phyloP scores from a whole-genome alignment of 345 rosid genomes.

The Aegle marmelos region DNA sequence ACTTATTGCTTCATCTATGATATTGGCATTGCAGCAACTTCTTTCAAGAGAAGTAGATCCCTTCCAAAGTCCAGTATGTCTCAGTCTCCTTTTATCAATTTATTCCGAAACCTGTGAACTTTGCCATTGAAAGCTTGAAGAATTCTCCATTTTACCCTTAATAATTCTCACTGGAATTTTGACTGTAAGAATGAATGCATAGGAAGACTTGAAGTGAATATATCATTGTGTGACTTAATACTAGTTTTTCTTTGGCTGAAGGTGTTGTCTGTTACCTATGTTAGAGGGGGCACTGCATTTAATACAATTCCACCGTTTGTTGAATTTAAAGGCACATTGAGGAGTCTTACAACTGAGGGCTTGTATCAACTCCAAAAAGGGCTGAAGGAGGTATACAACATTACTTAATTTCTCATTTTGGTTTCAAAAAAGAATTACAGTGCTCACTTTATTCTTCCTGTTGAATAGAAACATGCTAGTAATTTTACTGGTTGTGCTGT shows the following conservation, averaged over 20 bases:
- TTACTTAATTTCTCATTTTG: background rate
- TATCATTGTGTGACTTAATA: background rate
- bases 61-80: constrained; percentile 50
- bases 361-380: constrained; percentile 54
- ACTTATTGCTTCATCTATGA: constrained; percentile 61
- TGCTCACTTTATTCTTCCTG: background rate
- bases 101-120: background rate
- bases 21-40: constrained; percentile 77
- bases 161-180: background rate
- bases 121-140: no score
- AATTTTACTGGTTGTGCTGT: background rate
- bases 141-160: background rate
- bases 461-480: background rate
- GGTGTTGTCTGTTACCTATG: constrained; percentile 73
- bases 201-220: background rate
- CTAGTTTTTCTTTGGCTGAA: constrained; percentile 28
- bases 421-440: background rate
- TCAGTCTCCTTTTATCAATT: background rate
- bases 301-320: constrained; percentile 56
- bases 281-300: constrained; percentile 53
- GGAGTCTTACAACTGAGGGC: constrained; percentile 84
- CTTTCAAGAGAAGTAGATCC: constrained; percentile 85
- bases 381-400: constrained; percentile 56
- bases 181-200: background rate
- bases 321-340: constrained; percentile 82